phyloP scores from a whole-genome alignment of 169 alveolate genomes.

The Plasmodium adleri region DNA sequence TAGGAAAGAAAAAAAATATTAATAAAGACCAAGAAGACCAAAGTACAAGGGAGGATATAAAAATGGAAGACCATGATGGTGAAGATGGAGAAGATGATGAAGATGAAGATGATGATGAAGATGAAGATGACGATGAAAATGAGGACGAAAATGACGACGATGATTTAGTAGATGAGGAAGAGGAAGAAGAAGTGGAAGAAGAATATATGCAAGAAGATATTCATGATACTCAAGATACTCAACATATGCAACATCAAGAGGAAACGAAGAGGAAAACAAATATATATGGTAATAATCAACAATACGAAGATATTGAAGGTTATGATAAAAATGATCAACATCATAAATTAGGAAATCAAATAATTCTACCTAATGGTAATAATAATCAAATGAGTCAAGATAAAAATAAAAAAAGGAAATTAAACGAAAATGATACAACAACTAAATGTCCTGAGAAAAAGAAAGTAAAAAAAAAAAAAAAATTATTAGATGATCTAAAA shows the following conservation, averaged over 20 bases:
- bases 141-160: not conserved
- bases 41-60: not conserved
- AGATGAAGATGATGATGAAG: not conserved
- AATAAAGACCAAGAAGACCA: not conserved
- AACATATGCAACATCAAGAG: not conserved
- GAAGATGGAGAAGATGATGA: slow-evolving; percentile 1
- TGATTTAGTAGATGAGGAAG: slow-evolving; percentile 7
- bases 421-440: slow-evolving; percentile 5
- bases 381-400: not conserved
- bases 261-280: not conserved
- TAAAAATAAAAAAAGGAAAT: slow-evolving; percentile 2
- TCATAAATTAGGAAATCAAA: not conserved
- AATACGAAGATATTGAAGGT: not conserved
- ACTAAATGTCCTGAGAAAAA: not conserved
- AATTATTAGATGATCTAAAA: slow-evolving; percentile 37
- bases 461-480: slow-evolving; percentile 8
- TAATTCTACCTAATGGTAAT: no score
- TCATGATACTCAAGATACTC: not conserved
- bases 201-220: slow-evolving; percentile 19
- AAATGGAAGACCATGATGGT: not conserved
- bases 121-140: not conserved
- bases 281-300: not conserved
- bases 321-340: not conserved
- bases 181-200: slow-evolving; percentile 46
- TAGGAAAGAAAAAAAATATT: not conserved